These are phyloP conservation scores for Kingdonia uniflora DNA, from an alignment of 164 flowering plant genomes.

Conservation along the genomic window DNA sequence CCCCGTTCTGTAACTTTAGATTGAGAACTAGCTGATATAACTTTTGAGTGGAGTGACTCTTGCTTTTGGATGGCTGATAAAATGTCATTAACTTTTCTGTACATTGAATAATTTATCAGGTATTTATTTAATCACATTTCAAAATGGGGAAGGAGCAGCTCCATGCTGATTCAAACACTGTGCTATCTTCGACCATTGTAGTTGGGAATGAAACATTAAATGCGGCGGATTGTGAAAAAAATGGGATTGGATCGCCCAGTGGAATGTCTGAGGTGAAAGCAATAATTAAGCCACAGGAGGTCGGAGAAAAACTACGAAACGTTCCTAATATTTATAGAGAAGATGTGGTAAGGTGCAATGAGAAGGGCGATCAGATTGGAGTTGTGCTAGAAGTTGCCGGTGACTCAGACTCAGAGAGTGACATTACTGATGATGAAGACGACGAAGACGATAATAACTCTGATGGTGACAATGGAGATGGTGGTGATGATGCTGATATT, in stretches of 20 bases:
- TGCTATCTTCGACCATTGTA: constrained; percentile 8
- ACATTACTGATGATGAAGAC: constrained; percentile 17
- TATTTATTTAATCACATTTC: neutral
- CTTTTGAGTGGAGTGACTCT: too few relatives aligned
- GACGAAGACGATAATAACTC: constrained; percentile 25
- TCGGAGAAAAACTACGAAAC: constrained; percentile 13
- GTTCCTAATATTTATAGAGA: constrained; percentile 49
- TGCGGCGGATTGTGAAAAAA: constrained; percentile 5
- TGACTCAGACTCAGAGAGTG: constrained; percentile 37
- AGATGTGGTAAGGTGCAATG: constrained; percentile 61
- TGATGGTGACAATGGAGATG: constrained; percentile 15
- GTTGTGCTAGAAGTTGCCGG: constrained; percentile 43
- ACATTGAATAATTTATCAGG: too few relatives aligned
- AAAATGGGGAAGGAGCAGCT: constrained; percentile 31
- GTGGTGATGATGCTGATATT: constrained; percentile 29
- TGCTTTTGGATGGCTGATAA: too few relatives aligned
- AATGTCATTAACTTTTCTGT: too few relatives aligned
- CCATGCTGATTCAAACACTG: constrained; percentile 7
- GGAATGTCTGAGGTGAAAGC: constrained; percentile 14
- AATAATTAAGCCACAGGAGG: constrained; percentile 13
- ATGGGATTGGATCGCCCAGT: constrained; percentile 5
- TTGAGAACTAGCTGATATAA: too few relatives aligned
- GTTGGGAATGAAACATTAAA: constrained; percentile 3
- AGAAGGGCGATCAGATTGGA: constrained; percentile 22
- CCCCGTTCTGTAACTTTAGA: too few relatives aligned